Conservation (phyloP, 2,329 filamentous ascomycete species). For the Fusarium mundagurra region DNA sequence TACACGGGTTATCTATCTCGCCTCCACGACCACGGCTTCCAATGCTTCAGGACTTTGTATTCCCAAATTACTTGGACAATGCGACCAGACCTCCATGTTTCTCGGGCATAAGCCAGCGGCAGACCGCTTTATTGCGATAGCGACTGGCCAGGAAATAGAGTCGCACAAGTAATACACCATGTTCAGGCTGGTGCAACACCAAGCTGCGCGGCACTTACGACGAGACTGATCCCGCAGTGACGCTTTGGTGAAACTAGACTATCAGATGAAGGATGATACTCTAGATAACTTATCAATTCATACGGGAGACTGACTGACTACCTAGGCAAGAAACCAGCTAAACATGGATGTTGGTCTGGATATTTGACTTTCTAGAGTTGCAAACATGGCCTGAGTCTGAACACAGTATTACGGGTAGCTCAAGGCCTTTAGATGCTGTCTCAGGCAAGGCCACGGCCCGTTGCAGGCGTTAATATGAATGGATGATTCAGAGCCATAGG, state of each 20-base stretch:
- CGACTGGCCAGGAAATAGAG: conserved; percentile 6
- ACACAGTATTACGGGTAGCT: not conserved
- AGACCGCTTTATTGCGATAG: conserved; percentile 6
- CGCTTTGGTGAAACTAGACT: not conserved
- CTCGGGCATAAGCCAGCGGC: not conserved
- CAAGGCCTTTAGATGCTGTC: conserved; percentile 1
- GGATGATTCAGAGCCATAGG: not conserved
- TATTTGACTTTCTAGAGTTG: not conserved
- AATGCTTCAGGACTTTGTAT: not conserved
- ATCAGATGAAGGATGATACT: not conserved
- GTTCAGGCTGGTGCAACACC: conserved; percentile 10
- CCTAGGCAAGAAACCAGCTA: not conserved
- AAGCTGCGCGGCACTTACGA: conserved; percentile 20
- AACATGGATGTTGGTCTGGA: not conserved
- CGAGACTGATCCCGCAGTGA: conserved; percentile 13
- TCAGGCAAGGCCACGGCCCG: conserved; percentile 19
- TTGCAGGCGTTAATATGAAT: conserved; percentile 13
- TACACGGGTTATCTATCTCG: not conserved
- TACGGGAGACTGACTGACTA: not conserved
- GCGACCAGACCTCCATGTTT: not conserved
- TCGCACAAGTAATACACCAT: conserved; percentile 21
- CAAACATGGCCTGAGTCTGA: not conserved
- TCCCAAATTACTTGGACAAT: not conserved
- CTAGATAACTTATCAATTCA: not conserved
- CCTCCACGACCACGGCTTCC: not conserved